Evolutionary conservation across 768 basidiomycete species (phyloP).

Genomic region (Lactarius tabidus): DNA sequence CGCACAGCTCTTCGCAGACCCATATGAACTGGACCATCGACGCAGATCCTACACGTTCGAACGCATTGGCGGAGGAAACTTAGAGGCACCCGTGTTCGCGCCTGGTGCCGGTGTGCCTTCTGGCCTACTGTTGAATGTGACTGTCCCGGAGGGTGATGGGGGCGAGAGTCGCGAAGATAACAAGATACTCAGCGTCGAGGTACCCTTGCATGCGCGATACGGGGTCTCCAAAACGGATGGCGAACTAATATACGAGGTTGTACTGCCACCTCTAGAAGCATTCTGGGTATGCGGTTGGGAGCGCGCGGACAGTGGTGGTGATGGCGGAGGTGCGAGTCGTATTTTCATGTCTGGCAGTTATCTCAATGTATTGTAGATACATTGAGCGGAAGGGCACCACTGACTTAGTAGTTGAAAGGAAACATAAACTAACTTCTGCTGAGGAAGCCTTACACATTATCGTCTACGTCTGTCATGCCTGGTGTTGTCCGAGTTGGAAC

Average conservation of each 20-base stretch:
- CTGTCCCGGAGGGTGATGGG: neutral
- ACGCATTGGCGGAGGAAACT: slow-evolving; percentile 14
- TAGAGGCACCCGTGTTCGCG: slow-evolving; percentile 12
- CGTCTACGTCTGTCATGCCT: no score
- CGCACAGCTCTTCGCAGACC: slow-evolving; percentile 13
- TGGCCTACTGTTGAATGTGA: slow-evolving; percentile 7
- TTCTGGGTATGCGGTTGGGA: slow-evolving; percentile 14
- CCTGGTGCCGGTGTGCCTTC: slow-evolving; percentile 3
- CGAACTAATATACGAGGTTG: slow-evolving; percentile 7
- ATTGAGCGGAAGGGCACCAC: no score
- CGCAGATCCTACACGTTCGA: slow-evolving; percentile 12
- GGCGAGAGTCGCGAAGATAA: neutral
- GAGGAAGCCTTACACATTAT: no score
- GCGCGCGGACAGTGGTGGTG: neutral
- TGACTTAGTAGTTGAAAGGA: no score
- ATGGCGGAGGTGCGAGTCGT: neutral
- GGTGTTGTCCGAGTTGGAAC: no score
- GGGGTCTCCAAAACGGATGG: slow-evolving; percentile 1
- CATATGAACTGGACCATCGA: slow-evolving; percentile 6
- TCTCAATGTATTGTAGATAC: no score
- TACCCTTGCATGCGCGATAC: slow-evolving; percentile 17
- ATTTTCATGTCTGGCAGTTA: neutral
- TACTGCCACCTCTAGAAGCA: slow-evolving; percentile 5
- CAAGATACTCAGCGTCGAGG: neutral
- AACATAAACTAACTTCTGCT: no score